Base-by-base conservation (phyloP, 208 protist species). In the Trypanosoma vivax region DNA sequence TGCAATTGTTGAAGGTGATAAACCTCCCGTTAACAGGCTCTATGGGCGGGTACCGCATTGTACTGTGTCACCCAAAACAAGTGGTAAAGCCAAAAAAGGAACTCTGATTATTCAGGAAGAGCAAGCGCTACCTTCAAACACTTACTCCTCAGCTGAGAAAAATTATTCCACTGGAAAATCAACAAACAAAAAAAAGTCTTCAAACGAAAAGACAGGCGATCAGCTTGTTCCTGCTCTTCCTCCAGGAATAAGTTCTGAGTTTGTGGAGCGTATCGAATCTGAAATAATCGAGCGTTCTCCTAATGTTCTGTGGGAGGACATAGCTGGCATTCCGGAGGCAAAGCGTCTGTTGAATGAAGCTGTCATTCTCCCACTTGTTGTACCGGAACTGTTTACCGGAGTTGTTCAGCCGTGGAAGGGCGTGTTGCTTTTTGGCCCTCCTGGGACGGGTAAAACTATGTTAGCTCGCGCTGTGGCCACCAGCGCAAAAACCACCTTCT, bases 381-480 rank as follows among this genome's bases (percentile, higher is more conserved):
- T 87, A 48, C 87, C 87, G 14, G 69, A 94, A 58, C 73, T 73
- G 34, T 94, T 92, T 62, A 63, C 42, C 33, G 75, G 83, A 43
- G 73, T 90, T 50, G 67, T 79, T 28, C 50, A 75, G 28, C 85
- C 88, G 3, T 95, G 84, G n/a, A 99, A 98, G 71, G 96, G 94
- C 54, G 98, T 99, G n/a, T 70, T 99, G 39, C 84, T 99, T 2
- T 97, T 97, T 69, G 98, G 98, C 24, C 98, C 98, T 25, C 98
- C 98, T 28, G 99, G 99, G 50, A 99, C 96, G 16, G 99, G 99
- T 38, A 99, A 99, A 65, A 99, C 99, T 2, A 83, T 99, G 23
- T 99, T 99, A 69, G 99, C 99, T 0, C 79, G 98, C 25, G 83
- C 79, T 23, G 79, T 87, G 3, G 82, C 79, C 7, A 72, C 81